phyloP scores from a whole-genome alignment of 352 stramenopile species.

The Blastocystis sp. region DNA sequence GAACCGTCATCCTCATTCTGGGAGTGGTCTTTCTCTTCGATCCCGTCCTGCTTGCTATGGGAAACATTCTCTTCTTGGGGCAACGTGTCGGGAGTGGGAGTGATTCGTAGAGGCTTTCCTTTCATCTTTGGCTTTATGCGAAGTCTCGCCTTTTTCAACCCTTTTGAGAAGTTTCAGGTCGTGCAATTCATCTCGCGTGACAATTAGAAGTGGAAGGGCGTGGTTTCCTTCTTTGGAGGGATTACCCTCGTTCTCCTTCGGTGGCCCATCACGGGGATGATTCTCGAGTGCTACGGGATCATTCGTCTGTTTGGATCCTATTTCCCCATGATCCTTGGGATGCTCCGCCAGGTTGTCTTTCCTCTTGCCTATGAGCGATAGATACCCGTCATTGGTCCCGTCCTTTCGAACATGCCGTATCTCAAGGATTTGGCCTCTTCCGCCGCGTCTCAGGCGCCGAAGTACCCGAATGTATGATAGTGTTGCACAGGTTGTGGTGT shows the following conservation, averaged over 20 bases:
- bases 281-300: slow-evolving; percentile 53
- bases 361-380: background rate
- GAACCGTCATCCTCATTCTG: slow-evolving; percentile 30
- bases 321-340: slow-evolving; percentile 53
- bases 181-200: background rate
- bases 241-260: slow-evolving; percentile 36
- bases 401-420: slow-evolving; percentile 29
- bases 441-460: slow-evolving; percentile 31
- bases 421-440: slow-evolving; percentile 51
- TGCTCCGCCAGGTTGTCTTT: slow-evolving; percentile 45
- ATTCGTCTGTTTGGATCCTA: slow-evolving; percentile 56
- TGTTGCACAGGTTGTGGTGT: slow-evolving; percentile 3
- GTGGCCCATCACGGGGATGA: slow-evolving; percentile 50
- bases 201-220: slow-evolving; percentile 57
- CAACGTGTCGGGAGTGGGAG: background rate
- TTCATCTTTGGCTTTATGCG: slow-evolving; percentile 69
- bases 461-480: slow-evolving; percentile 56
- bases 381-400: slow-evolving; percentile 17
- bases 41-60: slow-evolving; percentile 58
- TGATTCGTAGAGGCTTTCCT: slow-evolving; percentile 31
- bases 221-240: slow-evolving; percentile 47
- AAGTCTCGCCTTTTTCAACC: slow-evolving; percentile 65
- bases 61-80: slow-evolving; percentile 68
- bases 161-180: slow-evolving; percentile 18
- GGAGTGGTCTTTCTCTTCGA: slow-evolving; percentile 65